phyloP scores from a whole-genome alignment of 106 monocot genomes.

The Ottelia alismoides region DNA sequence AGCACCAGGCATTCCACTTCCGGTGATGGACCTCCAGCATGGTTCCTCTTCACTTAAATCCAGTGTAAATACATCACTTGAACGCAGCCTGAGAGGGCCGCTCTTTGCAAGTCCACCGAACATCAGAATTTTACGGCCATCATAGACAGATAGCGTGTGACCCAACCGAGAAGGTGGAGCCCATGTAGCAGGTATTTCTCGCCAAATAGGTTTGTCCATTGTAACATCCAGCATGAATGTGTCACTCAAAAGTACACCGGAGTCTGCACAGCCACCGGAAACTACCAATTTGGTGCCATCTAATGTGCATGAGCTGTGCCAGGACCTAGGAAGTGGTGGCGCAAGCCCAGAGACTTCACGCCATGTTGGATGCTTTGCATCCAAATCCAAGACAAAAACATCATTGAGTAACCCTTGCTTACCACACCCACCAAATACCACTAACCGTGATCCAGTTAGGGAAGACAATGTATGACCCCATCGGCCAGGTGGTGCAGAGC shows the following conservation, averaged over 20 bases:
- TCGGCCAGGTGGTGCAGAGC: slow-evolving; percentile 67
- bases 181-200: slow-evolving; percentile 70
- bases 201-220: slow-evolving; percentile 70
- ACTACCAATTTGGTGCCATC: slow-evolving; percentile 80
- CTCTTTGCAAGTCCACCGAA: slow-evolving; percentile 89
- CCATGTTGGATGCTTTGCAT: slow-evolving; percentile 77
- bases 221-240: slow-evolving; percentile 70
- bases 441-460: slow-evolving; percentile 76
- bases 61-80: slow-evolving; percentile 78
- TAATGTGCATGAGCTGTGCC: slow-evolving; percentile 89
- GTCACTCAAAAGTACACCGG: slow-evolving; percentile 74
- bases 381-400: slow-evolving; percentile 77
- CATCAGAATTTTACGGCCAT: slow-evolving; percentile 65
- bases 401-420: slow-evolving; percentile 76
- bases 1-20: slow-evolving; percentile 78
- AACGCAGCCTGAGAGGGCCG: slow-evolving; percentile 61
- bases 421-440: slow-evolving; percentile 83
- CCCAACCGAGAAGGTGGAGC: slow-evolving; percentile 76
- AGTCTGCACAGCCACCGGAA: slow-evolving; percentile 86
- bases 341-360: slow-evolving; percentile 54
- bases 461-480: slow-evolving; percentile 88
- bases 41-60: slow-evolving; percentile 70
- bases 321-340: slow-evolving; percentile 74
- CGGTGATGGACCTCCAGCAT: slow-evolving; percentile 67
- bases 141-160: slow-evolving; percentile 74